phyloP scores from a whole-genome alignment of 495 filamentous ascomycete genomes.

The Platismatia glauca region DNA sequence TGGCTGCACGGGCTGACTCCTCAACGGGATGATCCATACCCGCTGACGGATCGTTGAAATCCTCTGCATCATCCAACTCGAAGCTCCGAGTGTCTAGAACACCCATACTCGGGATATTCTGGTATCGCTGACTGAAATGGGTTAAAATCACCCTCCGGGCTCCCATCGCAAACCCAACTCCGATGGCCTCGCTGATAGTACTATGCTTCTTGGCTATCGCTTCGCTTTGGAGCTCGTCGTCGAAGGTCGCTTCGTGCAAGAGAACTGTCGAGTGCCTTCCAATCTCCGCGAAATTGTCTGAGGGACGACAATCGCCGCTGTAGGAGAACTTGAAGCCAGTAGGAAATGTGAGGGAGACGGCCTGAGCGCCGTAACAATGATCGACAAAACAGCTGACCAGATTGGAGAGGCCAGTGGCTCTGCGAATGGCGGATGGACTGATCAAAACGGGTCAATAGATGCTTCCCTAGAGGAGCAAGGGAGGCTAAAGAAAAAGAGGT shows the following conservation, averaged over 20 bases:
- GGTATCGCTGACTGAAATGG: conserved; percentile 94
- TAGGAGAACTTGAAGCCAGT: conserved; percentile 80
- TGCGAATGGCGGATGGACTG: conserved; percentile 26
- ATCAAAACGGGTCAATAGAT: background rate
- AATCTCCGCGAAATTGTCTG: conserved; percentile 54
- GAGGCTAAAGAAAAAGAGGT: background rate
- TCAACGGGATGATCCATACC: conserved; percentile 6
- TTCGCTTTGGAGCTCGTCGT: conserved; percentile 67
- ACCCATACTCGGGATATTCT: conserved; percentile 60
- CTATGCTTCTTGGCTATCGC: conserved; percentile 84
- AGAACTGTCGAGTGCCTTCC: conserved; percentile 69
- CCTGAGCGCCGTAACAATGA: conserved; percentile 74
- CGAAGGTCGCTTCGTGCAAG: conserved; percentile 94
- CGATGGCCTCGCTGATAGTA: conserved; percentile 75
- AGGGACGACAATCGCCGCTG: conserved; percentile 86
- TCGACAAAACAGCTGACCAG: conserved; percentile 51
- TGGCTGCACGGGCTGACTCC: background rate
- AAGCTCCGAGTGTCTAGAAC: conserved; percentile 19
- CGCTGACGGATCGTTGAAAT: conserved; percentile 24
- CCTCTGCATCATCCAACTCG: conserved; percentile 20
- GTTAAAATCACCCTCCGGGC: conserved; percentile 72
- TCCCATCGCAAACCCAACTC: conserved; percentile 65
- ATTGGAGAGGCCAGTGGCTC: conserved; percentile 37
- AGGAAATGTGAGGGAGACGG: conserved; percentile 66
- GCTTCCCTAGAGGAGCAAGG: background rate